Evolutionary conservation across 768 basidiomycete species (phyloP).

Genomic region (Collybiopsis luxurians): DNA sequence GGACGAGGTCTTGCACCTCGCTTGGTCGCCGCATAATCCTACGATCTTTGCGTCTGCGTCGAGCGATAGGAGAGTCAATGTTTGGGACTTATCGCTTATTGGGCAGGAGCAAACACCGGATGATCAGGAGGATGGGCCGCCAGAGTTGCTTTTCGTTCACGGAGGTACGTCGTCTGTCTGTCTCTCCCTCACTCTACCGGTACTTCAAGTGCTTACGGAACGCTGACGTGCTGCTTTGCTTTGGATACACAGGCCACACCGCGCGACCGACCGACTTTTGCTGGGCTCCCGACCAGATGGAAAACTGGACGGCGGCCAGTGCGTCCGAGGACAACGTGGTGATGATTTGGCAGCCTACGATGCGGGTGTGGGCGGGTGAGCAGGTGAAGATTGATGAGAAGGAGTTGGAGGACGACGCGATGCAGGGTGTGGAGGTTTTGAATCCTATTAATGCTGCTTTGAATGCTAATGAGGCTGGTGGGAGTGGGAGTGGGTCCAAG

Average conservation of each 20-base stretch:
- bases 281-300: conserved; percentile 84
- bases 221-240: no score
- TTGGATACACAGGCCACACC: conserved; percentile 63
- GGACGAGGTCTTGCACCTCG: conserved; percentile 90
- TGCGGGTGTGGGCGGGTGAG: conserved; percentile 91
- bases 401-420: conserved; percentile 78
- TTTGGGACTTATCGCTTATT: conserved; percentile 92
- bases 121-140: conserved; percentile 97
- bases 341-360: conserved; percentile 97
- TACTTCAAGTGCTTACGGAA: no score
- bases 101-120: conserved; percentile 97
- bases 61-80: conserved; percentile 87
- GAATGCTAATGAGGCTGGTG: conserved; percentile 31
- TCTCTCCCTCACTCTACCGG: no score
- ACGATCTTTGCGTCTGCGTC: conserved; percentile 95
- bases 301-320: conserved; percentile 83
- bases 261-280: conserved; percentile 90
- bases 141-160: conserved; percentile 93
- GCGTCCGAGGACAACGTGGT: conserved; percentile 97
- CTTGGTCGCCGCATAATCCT: conserved; percentile 93
- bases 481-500: conserved; percentile 34
- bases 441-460: conserved; percentile 19
- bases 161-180: conserved; percentile 70
- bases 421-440: conserved; percentile 68
- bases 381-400: conserved; percentile 81